These are phyloP conservation scores for Citrus glauca DNA, from an alignment of 345 rosid genomes.

Conservation along the genomic window DNA sequence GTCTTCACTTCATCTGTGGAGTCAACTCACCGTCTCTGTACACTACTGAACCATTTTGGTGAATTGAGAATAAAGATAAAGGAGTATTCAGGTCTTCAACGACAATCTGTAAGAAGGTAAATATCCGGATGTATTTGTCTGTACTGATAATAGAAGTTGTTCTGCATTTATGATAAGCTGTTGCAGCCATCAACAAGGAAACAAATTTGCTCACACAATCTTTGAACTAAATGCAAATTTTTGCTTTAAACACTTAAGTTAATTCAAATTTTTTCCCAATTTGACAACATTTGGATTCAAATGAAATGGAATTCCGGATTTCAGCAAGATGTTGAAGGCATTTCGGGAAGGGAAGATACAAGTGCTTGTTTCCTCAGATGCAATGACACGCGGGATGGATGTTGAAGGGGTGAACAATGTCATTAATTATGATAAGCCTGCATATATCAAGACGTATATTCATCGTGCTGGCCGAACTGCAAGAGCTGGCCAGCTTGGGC, in stretches of 20 bases:
- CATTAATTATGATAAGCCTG: slow-evolving; percentile 84
- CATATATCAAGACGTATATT: slow-evolving; percentile 70
- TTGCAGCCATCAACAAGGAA: neutral
- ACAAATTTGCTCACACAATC: neutral
- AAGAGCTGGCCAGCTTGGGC: slow-evolving; percentile 86
- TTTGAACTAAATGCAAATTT: neutral
- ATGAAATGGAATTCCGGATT: slow-evolving; percentile 9
- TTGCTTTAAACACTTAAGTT: neutral
- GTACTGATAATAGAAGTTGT: neutral
- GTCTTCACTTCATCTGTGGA: slow-evolving; percentile 88
- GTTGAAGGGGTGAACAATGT: slow-evolving; percentile 89
- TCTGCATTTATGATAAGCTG: neutral
- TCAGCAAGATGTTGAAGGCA: slow-evolving; percentile 82
- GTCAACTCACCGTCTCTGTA: slow-evolving; percentile 81
- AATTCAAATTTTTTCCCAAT: neutral
- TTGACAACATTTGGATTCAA: neutral
- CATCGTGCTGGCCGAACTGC: slow-evolving; percentile 98
- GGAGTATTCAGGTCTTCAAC: slow-evolving; percentile 86
- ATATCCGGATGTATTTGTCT: slow-evolving; percentile 7
- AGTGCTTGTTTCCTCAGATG: slow-evolving; percentile 94
- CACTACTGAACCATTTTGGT: slow-evolving; percentile 67
- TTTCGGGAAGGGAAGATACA: slow-evolving; percentile 76
- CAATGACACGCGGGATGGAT: slow-evolving; percentile 97
- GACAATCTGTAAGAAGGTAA: slow-evolving; percentile 78
- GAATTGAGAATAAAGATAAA: slow-evolving; percentile 70